These are phyloP conservation scores for Penicillium mononematosum DNA, from an alignment of 495 filamentous ascomycete species.

Conservation along the genomic window DNA sequence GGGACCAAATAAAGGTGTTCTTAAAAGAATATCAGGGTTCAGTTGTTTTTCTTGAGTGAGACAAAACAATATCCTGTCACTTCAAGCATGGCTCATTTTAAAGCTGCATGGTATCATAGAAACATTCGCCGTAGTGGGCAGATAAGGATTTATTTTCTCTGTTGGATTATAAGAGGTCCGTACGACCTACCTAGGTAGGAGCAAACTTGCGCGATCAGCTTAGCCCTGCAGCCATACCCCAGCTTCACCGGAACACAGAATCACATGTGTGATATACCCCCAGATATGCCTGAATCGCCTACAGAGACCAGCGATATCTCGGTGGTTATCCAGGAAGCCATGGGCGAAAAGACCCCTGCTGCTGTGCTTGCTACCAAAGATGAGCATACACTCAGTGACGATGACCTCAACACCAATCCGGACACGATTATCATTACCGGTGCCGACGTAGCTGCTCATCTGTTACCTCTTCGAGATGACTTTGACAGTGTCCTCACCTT, in stretches of 20 bases:
- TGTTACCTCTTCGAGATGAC: conserved; percentile 49
- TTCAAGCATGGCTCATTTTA: not conserved
- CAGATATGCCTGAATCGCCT: not conserved
- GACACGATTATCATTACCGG: conserved; percentile 31
- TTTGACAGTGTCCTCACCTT: conserved; percentile 45
- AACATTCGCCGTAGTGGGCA: not conserved
- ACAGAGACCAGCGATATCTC: not conserved
- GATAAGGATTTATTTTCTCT: not conserved
- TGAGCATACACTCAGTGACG: not conserved
- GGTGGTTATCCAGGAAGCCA: not conserved
- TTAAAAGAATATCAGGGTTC: not conserved
- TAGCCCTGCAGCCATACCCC: not conserved
- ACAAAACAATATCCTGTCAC: no score
- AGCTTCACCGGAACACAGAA: not conserved
- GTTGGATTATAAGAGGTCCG: not conserved
- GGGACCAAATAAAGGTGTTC: not conserved
- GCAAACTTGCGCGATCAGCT: not conserved
- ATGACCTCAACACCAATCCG: conserved; percentile 1
- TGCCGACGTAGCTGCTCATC: conserved; percentile 30
- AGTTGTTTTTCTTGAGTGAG: not conserved
- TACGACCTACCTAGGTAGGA: not conserved
- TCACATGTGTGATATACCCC: not conserved
- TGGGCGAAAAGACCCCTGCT: not conserved
- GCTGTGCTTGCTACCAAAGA: not conserved
- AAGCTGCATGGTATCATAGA: not conserved